phyloP scores from a whole-genome alignment of 306 rosid species.

The Inga oerstediana region DNA sequence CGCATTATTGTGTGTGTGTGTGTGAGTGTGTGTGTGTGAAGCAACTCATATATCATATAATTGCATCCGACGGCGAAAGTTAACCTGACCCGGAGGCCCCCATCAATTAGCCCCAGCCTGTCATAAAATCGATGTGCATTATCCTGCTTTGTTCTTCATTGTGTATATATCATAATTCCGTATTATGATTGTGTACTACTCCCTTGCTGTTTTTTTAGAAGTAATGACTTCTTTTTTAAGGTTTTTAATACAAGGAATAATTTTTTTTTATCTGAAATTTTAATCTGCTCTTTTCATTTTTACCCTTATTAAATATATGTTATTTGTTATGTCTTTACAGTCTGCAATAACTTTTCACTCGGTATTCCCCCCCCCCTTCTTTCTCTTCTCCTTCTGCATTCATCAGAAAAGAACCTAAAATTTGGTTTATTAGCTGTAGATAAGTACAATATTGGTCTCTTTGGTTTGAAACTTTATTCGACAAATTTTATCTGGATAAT shows the following conservation, averaged over 20 bases:
- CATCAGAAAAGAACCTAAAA: not conserved
- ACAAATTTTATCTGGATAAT: not conserved
- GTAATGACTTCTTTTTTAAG: too few relatives aligned
- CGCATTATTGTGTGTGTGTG: not conserved
- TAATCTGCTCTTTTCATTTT: too few relatives aligned
- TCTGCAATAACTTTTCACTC: too few relatives aligned
- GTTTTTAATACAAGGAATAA: not conserved
- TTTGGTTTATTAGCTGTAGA: not conserved
- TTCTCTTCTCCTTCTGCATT: not conserved
- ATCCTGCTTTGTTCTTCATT: not conserved
- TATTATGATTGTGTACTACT: not conserved
- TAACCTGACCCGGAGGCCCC: conserved; percentile 35
- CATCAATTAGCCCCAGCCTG: not conserved
- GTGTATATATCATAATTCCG: not conserved
- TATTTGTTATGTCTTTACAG: accelerated
- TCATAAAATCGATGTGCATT: not conserved
- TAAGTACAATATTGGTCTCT: not conserved
- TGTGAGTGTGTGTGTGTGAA: not conserved
- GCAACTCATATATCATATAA: not conserved
- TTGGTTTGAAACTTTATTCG: not conserved
- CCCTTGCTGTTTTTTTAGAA: not conserved
- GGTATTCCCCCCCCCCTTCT: too few relatives aligned
- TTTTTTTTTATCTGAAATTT: too few relatives aligned
- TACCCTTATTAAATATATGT: too few relatives aligned
- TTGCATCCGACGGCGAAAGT: conserved; percentile 38